phyloP scores from a whole-genome alignment of 2,329 filamentous ascomycete genomes.

The Paracoccidioides brasiliensis region DNA sequence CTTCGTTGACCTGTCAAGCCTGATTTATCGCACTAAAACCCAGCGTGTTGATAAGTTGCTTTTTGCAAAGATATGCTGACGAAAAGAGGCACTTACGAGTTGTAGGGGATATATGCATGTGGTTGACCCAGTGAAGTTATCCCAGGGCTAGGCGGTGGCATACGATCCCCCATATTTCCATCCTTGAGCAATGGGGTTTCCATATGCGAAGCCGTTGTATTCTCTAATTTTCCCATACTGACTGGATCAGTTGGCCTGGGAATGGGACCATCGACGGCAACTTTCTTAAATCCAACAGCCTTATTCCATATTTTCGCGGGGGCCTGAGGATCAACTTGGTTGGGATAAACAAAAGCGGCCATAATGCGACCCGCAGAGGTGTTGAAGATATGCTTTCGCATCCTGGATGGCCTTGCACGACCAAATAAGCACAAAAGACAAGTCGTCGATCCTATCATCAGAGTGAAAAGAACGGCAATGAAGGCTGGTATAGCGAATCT shows the following conservation, averaged over 20 bases:
- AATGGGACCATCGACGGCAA: slow-evolving; percentile 1
- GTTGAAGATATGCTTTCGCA: slow-evolving; percentile 9
- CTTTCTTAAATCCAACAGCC: slow-evolving; percentile 5
- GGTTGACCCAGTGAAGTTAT: not conserved
- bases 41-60: not conserved
- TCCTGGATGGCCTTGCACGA: slow-evolving; percentile 7
- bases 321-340: slow-evolving; percentile 6
- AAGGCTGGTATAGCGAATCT: slow-evolving; percentile 22
- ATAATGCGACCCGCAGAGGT: slow-evolving; percentile 9
- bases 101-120: not conserved
- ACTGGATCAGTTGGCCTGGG: slow-evolving; percentile 7
- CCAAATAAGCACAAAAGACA: slow-evolving; percentile 19
- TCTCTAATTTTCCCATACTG: slow-evolving; percentile 5
- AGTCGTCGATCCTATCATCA: slow-evolving; percentile 31
- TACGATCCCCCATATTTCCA: not conserved
- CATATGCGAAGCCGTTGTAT: slow-evolving; percentile 6
- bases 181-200: slow-evolving; percentile 12
- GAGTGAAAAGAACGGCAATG: slow-evolving; percentile 39
- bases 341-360: slow-evolving; percentile 9
- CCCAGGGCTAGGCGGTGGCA: not conserved
- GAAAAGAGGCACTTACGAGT: not conserved
- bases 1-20: not conserved
- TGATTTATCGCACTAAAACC: not conserved
- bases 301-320: slow-evolving; percentile 7
- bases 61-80: not conserved